Base-by-base conservation (phyloP, 305 asterid species). In the Plantago rigida region DNA sequence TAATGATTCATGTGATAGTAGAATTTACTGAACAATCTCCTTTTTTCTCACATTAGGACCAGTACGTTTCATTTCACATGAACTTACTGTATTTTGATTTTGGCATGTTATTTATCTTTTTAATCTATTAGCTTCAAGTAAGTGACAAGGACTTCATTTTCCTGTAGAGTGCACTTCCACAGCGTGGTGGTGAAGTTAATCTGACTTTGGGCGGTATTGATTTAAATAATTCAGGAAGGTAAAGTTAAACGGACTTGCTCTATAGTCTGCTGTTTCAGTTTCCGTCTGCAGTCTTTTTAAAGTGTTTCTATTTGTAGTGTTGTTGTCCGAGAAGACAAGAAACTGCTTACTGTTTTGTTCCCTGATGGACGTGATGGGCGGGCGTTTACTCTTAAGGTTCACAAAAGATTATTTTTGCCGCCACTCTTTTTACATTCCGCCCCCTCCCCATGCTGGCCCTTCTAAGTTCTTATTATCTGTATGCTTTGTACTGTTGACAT, bases 321-420 rank as follows among this genome's bases (percentile, higher is more conserved):
- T 77, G 96, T 89, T 73, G 95, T 93, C 60, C 85, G 99, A 78
- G 99, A 93, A 81, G 99, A 93, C 78, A 93, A 93, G 78, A 93
- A 93, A 66, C 77, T 93, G 58, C 75, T 89, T 51, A 87, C 99
- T 57, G 99, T 93, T 65, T 77, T 93, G 75, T 93, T 93, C 74
- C 97, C 96, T 41, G 97, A 93, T 78, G 99, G 99, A 56, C 95
- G 99, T 55, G 97, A 91, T 72, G 98, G 96, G 24, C 84, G 98
- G 41, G 96, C 98, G 55, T 91, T 91, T 82, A 91, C 95, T 60
- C 96, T 89, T 64, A 89, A 93, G 97, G 99, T 93, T 75, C 73
- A 65, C 44, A 51, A 48, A 42, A n/a, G 24, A 72, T 56, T 51
- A 22, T 62, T 51, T 52, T 13, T 61, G 22, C 46, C 31, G 13